A percentile compares a stretch with the other conserved stretches of the same genome.
These are phyloP conservation scores for Zea luxurians DNA, from an alignment of 176 grass and related monocot genomes.

Conservation along the genomic window DNA sequence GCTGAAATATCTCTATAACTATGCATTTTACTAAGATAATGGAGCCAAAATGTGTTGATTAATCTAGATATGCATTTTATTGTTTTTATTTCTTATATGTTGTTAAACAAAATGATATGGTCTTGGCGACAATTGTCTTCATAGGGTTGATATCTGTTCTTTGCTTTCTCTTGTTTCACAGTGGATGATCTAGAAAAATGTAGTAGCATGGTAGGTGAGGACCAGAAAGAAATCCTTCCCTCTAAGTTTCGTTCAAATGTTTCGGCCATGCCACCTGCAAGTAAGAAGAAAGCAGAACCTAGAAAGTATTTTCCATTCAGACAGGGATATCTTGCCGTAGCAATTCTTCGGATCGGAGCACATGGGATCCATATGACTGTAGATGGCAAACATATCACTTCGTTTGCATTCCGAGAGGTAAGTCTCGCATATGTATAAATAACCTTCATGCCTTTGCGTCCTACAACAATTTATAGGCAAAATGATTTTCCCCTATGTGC, in stretches of 20 bases:
- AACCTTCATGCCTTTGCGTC: neutral
- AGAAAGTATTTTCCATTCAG: conserved; percentile 86
- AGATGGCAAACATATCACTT: conserved; percentile 94
- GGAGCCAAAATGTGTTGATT: conserved; percentile 5
- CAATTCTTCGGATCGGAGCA: conserved; percentile 77
- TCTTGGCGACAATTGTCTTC: conserved; percentile 19
- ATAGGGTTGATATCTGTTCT: conserved; percentile 3
- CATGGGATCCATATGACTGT: conserved; percentile 95
- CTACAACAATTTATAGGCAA: conserved; percentile 16
- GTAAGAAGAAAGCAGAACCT: conserved; percentile 48
- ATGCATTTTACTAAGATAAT: conserved; percentile 6
- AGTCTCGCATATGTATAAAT: conserved; percentile 22
- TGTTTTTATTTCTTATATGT: conserved; percentile 18
- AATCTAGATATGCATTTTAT: conserved; percentile 3
- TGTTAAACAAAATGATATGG: conserved; percentile 20
- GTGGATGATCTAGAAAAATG: conserved; percentile 92
- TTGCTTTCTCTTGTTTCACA: conserved; percentile 50
- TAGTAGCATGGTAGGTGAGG: conserved; percentile 69
- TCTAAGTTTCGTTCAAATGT: conserved; percentile 56
- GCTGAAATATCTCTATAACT: conserved; percentile 23
- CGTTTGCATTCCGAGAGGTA: conserved; percentile 91
- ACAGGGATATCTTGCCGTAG: conserved; percentile 88
- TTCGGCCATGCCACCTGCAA: conserved; percentile 44
- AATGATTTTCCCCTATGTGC: neutral
- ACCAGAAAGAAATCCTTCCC: conserved; percentile 43